Percentiles rank a stretch among this genome's conserved stretches.
phyloP scores from a whole-genome alignment of 495 filamentous ascomycete species.

The Xylaria venustula region DNA sequence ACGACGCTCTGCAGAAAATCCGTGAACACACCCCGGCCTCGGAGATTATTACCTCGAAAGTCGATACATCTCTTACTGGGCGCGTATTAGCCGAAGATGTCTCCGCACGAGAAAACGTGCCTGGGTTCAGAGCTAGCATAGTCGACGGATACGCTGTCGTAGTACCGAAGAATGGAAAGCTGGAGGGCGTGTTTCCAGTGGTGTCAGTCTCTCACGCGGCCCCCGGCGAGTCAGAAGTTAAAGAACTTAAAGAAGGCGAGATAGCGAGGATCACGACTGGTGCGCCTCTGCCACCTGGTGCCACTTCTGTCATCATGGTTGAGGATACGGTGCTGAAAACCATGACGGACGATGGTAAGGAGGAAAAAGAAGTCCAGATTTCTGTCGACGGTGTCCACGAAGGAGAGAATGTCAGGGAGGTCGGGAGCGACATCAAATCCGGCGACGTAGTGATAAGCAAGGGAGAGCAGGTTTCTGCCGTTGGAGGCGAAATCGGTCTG shows the following conservation, averaged over 20 bases:
- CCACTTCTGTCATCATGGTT: slow-evolving; percentile 94
- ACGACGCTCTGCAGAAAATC: slow-evolving; percentile 74
- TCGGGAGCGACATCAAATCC: slow-evolving; percentile 80
- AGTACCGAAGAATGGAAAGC: slow-evolving; percentile 56
- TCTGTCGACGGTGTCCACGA: slow-evolving; percentile 68
- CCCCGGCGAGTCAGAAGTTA: slow-evolving; percentile 51
- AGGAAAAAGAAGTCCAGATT: slow-evolving; percentile 86
- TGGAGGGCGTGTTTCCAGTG: slow-evolving; percentile 81
- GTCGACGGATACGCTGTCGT: slow-evolving; percentile 94
- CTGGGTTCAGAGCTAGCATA: slow-evolving; percentile 91
- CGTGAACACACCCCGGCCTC: slow-evolving; percentile 64
- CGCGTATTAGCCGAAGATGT: slow-evolving; percentile 82
- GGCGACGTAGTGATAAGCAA: slow-evolving; percentile 67
- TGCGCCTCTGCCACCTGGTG: slow-evolving; percentile 83
- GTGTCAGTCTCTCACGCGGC: slow-evolving; percentile 82
- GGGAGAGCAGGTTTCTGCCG: slow-evolving; percentile 74
- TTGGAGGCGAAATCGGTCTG: slow-evolving; percentile 88
- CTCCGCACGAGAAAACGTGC: slow-evolving; percentile 74
- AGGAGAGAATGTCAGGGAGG: slow-evolving; percentile 86
- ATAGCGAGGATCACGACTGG: slow-evolving; percentile 92
- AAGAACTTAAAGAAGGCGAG: slow-evolving; percentile 65
- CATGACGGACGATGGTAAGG: slow-evolving; percentile 72
- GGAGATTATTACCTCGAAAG: slow-evolving; percentile 51
- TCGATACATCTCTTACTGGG: slow-evolving; percentile 65
- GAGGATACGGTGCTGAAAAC: slow-evolving; percentile 80